Conservation (phyloP, 1,139 yeast genomes). For the Kodamaea arcana region DNA sequence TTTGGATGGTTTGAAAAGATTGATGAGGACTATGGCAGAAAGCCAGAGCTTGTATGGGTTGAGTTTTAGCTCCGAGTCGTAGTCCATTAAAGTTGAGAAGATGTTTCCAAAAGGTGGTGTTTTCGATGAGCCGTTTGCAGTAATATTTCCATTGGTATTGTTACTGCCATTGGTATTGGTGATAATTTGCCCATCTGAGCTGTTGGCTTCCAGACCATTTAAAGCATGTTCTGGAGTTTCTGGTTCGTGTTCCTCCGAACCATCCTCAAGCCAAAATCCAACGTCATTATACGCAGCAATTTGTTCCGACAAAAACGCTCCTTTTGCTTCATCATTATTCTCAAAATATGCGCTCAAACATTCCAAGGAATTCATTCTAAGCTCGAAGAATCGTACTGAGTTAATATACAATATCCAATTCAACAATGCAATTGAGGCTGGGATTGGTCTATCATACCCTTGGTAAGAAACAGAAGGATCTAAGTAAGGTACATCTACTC, state of each 20-base stretch:
- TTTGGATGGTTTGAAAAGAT: constrained; percentile 42
- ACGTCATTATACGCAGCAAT: constrained; percentile 42
- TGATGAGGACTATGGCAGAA: constrained; percentile 63
- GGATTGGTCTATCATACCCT: constrained; percentile 35
- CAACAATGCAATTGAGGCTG: constrained; percentile 70
- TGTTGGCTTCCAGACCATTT: too few species aligned
- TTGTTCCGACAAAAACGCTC: constrained; percentile 63
- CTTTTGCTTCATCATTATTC: constrained; percentile 59
- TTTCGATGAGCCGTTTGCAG: too few species aligned
- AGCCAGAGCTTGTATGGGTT: constrained; percentile 92
- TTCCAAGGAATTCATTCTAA: constrained; percentile 66
- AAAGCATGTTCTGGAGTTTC: too few species aligned
- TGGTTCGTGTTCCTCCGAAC: constrained; percentile 4
- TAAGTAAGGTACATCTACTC: constrained; percentile 85
- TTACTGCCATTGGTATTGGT: constrained; percentile 1
- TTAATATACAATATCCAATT: constrained; percentile 79
- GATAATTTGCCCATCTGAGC: too few species aligned
- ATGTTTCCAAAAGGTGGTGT: constrained; percentile 47
- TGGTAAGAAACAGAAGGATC: constrained; percentile 72
- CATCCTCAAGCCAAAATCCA: constrained; percentile 13
- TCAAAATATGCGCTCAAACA: constrained; percentile 67
- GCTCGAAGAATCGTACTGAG: constrained; percentile 79
- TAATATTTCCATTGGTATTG: too few species aligned
- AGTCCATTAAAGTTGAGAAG: constrained; percentile 67
- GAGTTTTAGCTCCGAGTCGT: constrained; percentile 67